Conservation (phyloP, 768 basidiomycete species). For the Russula earlei region DNA sequence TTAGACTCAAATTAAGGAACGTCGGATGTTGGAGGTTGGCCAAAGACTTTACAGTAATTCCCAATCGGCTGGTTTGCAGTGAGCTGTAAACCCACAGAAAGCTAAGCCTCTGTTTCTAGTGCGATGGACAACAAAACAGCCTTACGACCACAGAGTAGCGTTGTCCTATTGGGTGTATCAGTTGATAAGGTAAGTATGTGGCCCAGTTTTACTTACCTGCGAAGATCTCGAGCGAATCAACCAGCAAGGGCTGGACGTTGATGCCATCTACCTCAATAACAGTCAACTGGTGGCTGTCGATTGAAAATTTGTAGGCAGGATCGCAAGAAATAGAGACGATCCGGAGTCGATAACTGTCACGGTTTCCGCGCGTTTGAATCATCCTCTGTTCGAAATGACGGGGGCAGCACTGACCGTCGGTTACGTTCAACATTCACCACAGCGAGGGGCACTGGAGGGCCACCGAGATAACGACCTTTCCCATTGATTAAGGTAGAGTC, state of each 20-base stretch:
- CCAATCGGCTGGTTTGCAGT: conserved; percentile 19
- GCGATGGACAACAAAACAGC: not conserved
- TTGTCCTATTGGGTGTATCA: conserved; percentile 10
- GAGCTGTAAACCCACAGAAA: not conserved
- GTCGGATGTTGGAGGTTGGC: no score
- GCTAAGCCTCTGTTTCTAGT: not conserved
- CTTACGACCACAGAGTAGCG: conserved; percentile 26
- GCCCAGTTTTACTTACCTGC: conserved; percentile 11
- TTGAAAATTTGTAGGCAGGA: conserved; percentile 24
- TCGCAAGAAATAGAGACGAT: conserved; percentile 43
- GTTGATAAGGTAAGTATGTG: not conserved
- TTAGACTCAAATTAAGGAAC: no score
- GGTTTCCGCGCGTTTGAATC: conserved; percentile 1
- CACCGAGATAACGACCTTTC: conserved; percentile 34
- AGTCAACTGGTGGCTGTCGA: conserved; percentile 23
- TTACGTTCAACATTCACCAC: conserved; percentile 36
- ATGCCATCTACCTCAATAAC: conserved; percentile 26
- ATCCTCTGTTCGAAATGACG: not conserved
- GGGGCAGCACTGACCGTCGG: conserved; percentile 11
- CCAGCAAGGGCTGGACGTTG: conserved; percentile 19
- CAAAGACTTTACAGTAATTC: not conserved
- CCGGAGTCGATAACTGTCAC: conserved; percentile 43
- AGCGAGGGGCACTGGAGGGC: conserved; percentile 33
- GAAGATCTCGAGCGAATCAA: conserved; percentile 23
- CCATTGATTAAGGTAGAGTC: conserved; percentile 47